Evolutionary conservation across 1,139 yeast genomes (phyloP).

Genomic region (Kluyveromyces sp.): DNA sequence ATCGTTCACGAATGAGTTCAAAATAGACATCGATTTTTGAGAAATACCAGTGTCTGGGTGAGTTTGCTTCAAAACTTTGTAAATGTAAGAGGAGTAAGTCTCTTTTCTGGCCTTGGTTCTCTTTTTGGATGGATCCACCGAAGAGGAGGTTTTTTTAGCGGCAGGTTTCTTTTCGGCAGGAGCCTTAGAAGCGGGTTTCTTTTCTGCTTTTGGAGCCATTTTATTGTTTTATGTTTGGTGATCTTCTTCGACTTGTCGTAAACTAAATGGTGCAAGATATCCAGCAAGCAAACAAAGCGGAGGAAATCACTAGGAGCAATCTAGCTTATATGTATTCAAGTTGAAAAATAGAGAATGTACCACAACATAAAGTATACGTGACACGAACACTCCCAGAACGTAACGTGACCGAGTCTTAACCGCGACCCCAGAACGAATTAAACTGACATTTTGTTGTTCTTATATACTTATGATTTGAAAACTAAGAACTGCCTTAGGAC

Average conservation of each 20-base stretch:
- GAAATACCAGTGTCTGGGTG: constrained; percentile 99
- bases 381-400: too few relatives aligned
- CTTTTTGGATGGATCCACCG: constrained; percentile 77
- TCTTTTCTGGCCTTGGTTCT: constrained; percentile 97
- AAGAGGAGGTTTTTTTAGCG: constrained; percentile 85
- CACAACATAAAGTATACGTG: too few relatives aligned
- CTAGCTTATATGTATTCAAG: too few relatives aligned
- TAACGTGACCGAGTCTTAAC: too few relatives aligned
- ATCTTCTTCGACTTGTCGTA: constrained; percentile 1
- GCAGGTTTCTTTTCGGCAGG: constrained; percentile 97
- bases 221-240: constrained; percentile 22
- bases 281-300: too few relatives aligned
- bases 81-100: constrained; percentile 96
- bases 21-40: constrained; percentile 97
- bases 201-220: constrained; percentile 97
- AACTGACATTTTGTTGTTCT: background rate
- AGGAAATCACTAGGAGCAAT: too few relatives aligned
- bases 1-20: constrained; percentile 98
- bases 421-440: background rate
- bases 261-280: too few relatives aligned
- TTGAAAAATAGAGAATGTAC: too few relatives aligned
- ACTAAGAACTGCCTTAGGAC: too few relatives aligned
- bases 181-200: constrained; percentile 98
- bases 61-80: constrained; percentile 97
- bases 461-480: background rate